A percentile compares a stretch with the other conserved stretches of the same genome.
These are phyloP conservation scores for Botryotinia convoluta DNA, from an alignment of 2,329 filamentous ascomycete genomes.

Conservation along the genomic window DNA sequence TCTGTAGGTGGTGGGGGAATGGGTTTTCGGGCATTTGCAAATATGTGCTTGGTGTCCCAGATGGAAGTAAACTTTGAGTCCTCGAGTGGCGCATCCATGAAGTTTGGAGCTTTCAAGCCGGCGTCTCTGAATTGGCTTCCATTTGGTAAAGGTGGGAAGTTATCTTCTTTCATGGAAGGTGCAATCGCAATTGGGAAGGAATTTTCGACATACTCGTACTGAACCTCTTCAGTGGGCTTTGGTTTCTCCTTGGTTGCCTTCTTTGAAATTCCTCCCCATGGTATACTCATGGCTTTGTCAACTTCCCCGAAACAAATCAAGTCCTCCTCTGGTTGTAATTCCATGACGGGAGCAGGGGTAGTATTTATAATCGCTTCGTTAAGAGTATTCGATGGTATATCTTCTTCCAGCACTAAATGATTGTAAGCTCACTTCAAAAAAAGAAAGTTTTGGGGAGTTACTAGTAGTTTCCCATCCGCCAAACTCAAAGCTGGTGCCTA, in stretches of 20 bases:
- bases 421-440: background rate
- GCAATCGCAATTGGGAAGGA: constrained; percentile 7
- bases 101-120: constrained; percentile 14
- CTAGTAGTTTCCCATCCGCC: constrained; percentile 16
- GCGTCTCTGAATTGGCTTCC: constrained; percentile 1
- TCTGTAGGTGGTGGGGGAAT: constrained; percentile 10
- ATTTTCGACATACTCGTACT: constrained; percentile 14
- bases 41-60: constrained; percentile 17
- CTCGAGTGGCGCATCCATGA: constrained; percentile 18
- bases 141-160: constrained; percentile 16
- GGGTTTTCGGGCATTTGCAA: constrained; percentile 17
- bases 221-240: background rate
- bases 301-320: constrained; percentile 22
- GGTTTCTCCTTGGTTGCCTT: background rate
- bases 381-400: background rate
- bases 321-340: constrained; percentile 20
- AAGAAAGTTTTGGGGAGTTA: background rate
- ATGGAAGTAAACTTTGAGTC: constrained; percentile 8
- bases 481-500: background rate
- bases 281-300: constrained; percentile 12
- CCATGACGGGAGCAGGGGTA: background rate
- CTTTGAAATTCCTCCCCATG: constrained; percentile 3
- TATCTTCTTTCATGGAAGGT: constrained; percentile 8
- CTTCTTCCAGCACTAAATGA: constrained; percentile 11
- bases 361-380: background rate